Conservation (phyloP, 2,329 filamentous ascomycete genomes). For the Neofusicoccum umdonicola region DNA sequence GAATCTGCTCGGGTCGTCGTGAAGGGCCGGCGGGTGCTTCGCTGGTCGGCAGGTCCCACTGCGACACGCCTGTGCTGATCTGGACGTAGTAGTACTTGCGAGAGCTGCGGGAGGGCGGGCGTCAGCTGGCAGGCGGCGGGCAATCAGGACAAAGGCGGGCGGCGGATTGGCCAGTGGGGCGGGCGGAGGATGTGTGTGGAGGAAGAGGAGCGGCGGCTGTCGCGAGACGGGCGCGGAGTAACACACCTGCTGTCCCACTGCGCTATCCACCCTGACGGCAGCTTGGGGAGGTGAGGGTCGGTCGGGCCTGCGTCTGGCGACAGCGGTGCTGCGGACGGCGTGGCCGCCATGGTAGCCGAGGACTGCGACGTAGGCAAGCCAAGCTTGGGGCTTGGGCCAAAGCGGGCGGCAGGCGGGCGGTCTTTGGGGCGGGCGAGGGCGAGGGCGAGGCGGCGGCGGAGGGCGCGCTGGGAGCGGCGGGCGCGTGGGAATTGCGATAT, state of each 20-base stretch:
- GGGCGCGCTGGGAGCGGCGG: neutral
- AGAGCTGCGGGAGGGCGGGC: constrained; percentile 31
- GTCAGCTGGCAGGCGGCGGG: constrained; percentile 18
- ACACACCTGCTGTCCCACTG: constrained; percentile 41
- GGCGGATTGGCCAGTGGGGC: constrained; percentile 21
- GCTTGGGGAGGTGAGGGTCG: constrained; percentile 36
- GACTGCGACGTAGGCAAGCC: neutral
- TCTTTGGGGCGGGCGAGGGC: neutral
- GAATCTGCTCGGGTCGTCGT: constrained; percentile 12
- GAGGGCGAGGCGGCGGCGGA: neutral
- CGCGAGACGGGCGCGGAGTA: neutral
- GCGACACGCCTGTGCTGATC: constrained; percentile 67
- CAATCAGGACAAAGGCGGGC: constrained; percentile 26
- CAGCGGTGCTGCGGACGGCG: constrained; percentile 5
- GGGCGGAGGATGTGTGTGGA: neutral
- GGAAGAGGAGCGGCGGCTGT: neutral
- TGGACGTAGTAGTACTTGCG: constrained; percentile 57
- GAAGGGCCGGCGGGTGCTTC: constrained; percentile 14
- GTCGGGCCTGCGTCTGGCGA: constrained; percentile 41
- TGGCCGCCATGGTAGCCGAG: constrained; percentile 15
- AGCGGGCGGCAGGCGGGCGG: constrained; percentile 4
- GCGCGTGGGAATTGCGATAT: neutral
- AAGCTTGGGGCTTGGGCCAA: neutral
- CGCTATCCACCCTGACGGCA: constrained; percentile 40
- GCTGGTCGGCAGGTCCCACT: constrained; percentile 68